Evolutionary conservation across 768 basidiomycete species (phyloP), one percentile per base, ranked within the genome.

Genomic region (Lentinula aciculospora): DNA sequence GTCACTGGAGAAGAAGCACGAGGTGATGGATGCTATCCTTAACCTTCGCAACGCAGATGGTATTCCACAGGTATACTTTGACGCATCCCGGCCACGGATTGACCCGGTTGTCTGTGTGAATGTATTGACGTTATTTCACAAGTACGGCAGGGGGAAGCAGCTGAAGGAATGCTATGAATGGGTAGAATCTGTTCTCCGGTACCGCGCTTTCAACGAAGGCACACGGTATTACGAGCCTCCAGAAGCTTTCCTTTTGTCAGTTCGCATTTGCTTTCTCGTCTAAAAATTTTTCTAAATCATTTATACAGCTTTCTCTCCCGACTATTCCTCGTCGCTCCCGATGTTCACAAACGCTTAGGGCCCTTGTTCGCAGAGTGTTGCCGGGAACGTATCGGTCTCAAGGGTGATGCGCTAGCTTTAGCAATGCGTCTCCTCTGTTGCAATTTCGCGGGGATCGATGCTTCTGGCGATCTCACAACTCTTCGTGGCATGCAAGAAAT

Each of bases 1-100:
- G 10, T 71, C 73, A 2, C 64, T 68, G 6, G 56, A 32, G 25
- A 37, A 13, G 46, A 57, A 48, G 39, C 12, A 57, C 34, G 72
- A 74, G 2, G 71, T 84, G 8, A 77, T 85, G 74, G 76, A 84
- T 62, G 80, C 84, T 57, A 84, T 84, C 76, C 72, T 84, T 3
- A 66, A 76, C 34, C 80, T 80, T 58, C 62, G 74, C 7, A 74
- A 79, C 53, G 62, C 68, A 8, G 81, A 84, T 59, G 80, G 79
- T 19, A 83, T 84, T 54, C 71, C 81, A 34, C 73, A 77, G 70
- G 80, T 75, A 63, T 64, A 62, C 42, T 63, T 64, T 37, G 61
- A 65, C 66, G 68, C 76, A 49, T 66, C 69, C 23, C 71, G 82
- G 19, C 81, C 77, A 21, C 75, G 81, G 8, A 75, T 80, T 48